A percentile compares a stretch with the other conserved stretches of the same genome.
These are phyloP conservation scores for Lojkania enalia DNA, from an alignment of 2,329 filamentous ascomycete species.

Conservation along the genomic window DNA sequence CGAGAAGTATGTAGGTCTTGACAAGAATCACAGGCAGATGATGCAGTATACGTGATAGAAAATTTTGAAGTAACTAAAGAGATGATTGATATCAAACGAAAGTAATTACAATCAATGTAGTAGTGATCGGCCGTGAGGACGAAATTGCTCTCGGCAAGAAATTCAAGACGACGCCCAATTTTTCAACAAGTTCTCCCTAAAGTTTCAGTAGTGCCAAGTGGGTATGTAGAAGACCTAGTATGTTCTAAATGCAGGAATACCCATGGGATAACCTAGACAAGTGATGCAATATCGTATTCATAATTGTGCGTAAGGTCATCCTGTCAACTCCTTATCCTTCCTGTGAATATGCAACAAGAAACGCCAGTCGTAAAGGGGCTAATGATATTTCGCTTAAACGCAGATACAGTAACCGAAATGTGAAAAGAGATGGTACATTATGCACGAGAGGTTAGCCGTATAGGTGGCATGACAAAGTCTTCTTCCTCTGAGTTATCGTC, in stretches of 20 bases:
- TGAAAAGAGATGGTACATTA: slow-evolving; percentile 10
- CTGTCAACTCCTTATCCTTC: slow-evolving; percentile 5
- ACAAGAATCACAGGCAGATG: no score
- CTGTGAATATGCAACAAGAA: slow-evolving; percentile 12
- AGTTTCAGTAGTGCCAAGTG: slow-evolving; percentile 1
- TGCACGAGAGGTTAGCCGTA: slow-evolving; percentile 40
- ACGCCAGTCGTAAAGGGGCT: slow-evolving; percentile 15
- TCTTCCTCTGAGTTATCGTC: slow-evolving; percentile 40
- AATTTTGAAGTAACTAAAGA: not conserved
- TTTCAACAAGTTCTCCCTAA: not conserved
- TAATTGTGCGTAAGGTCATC: slow-evolving; percentile 21
- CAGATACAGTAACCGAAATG: slow-evolving; percentile 18
- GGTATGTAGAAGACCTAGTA: slow-evolving; percentile 12
- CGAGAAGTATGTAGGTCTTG: no score
- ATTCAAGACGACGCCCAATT: not conserved
- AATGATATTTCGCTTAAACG: slow-evolving; percentile 35
- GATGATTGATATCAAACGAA: slow-evolving; percentile 10
- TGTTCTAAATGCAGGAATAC: slow-evolving; percentile 6
- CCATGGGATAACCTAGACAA: slow-evolving; percentile 1
- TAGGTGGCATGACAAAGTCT: slow-evolving; percentile 42
- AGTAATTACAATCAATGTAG: slow-evolving; percentile 22
- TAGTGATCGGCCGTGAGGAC: not conserved
- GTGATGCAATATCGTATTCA: slow-evolving; percentile 14
- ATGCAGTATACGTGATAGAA: no score
- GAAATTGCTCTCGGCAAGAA: no score